These are phyloP conservation scores for Scutellaria minor DNA, from an alignment of 257 asterid genomes.

Conservation along the genomic window DNA sequence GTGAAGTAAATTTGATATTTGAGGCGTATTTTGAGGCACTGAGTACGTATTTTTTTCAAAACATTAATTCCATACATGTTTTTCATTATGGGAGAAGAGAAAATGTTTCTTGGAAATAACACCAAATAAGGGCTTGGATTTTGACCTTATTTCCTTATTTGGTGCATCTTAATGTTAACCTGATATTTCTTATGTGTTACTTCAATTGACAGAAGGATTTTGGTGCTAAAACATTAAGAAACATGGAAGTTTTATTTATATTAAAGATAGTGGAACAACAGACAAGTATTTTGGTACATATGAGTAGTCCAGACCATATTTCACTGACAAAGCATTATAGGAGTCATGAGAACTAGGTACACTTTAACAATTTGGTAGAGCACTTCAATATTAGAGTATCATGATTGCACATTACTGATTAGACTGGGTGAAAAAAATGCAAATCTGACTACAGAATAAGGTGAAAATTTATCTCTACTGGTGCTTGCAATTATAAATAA, in stretches of 20 bases:
- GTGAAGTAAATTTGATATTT: background rate
- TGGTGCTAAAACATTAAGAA: no score
- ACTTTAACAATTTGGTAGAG: conserved; percentile 2
- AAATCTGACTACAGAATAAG: background rate
- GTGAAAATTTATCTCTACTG: background rate
- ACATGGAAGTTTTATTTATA: no score
- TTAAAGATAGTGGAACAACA: no score
- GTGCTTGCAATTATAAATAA: background rate
- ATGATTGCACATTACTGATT: background rate
- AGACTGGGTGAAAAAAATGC: background rate
- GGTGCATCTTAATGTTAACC: background rate
- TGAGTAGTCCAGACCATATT: background rate
- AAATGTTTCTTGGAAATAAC: background rate
- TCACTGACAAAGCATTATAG: background rate
- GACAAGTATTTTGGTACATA: background rate
- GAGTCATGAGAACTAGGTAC: background rate
- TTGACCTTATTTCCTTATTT: conserved; percentile 1
- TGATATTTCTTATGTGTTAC: background rate
- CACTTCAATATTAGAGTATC: background rate
- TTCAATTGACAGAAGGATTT: background rate
- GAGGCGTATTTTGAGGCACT: background rate
- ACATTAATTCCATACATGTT: conserved; percentile 10
- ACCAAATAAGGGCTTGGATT: background rate
- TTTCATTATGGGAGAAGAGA: background rate
- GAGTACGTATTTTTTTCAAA: background rate